A percentile compares a stretch with the other conserved stretches of the same genome.
Conservation (phyloP, 176 grass and related monocot species). For the Tillandsia fasciculata region DNA sequence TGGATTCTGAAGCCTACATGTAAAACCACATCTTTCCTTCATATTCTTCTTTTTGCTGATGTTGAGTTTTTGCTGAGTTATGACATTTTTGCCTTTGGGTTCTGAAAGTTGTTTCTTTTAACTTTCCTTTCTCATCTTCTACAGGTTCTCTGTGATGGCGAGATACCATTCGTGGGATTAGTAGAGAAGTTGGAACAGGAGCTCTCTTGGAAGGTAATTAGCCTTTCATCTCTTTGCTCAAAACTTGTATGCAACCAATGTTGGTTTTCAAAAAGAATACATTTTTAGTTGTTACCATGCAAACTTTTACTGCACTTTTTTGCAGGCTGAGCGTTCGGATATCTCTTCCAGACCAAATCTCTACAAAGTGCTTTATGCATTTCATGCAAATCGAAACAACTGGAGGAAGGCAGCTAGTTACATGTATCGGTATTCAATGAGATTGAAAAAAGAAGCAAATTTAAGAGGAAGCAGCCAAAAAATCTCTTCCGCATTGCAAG, state of each 20-base stretch:
- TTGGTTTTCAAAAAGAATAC: neutral
- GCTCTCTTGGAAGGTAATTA: slow-evolving; percentile 79
- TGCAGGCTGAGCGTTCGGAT: slow-evolving; percentile 87
- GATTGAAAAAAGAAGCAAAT: slow-evolving; percentile 72
- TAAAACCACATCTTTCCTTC: neutral
- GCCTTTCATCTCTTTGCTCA: neutral
- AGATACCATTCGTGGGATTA: slow-evolving; percentile 84
- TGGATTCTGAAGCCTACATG: no score
- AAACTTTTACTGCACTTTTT: slow-evolving; percentile 6
- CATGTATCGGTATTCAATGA: slow-evolving; percentile 85
- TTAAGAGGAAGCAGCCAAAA: slow-evolving; percentile 30
- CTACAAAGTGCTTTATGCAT: slow-evolving; percentile 93
- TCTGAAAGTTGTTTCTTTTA: neutral
- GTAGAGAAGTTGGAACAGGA: slow-evolving; percentile 92
- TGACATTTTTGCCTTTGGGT: neutral
- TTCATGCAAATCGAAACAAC: slow-evolving; percentile 81
- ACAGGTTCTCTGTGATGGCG: slow-evolving; percentile 77
- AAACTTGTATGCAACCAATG: no score
- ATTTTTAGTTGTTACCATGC: neutral
- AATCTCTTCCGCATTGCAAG: slow-evolving; percentile 47
- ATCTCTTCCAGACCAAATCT: slow-evolving; percentile 66
- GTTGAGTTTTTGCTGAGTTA: neutral
- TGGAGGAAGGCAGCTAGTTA: slow-evolving; percentile 91
- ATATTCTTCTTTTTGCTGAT: neutral
- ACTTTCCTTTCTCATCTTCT: slow-evolving; percentile 5